Evolutionary conservation across 2,329 filamentous ascomycete genomes (phyloP), one percentile per base, ranked within the genome.

Genomic region (Cytospora paraplurivora): DNA sequence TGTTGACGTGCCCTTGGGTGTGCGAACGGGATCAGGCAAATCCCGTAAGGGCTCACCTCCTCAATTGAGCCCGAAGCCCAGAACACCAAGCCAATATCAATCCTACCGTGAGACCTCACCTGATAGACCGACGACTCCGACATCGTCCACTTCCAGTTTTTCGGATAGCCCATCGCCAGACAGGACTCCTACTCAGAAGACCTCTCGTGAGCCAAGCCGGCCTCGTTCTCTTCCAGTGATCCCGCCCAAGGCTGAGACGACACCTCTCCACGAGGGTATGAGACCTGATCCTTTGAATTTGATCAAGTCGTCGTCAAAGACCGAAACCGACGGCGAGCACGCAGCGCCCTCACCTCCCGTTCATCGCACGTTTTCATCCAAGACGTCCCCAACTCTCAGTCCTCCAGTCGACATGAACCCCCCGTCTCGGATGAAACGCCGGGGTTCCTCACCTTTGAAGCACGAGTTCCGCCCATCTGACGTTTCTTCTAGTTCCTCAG

Each of bases 401-500:
- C 81, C 73, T 68, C 87, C 74, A 72, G 79, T 72, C 71, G 88
- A 78, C 69, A 75, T 69, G 69, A 50, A 61, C 4, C 76, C 62
- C 71, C 78, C 73, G 70, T 75, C 74, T 67, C 81, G 74, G 74
- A 68, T 85, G 27, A 85, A 89, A 72, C 86, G 93, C 52, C 87
- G 93, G 19, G 90, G 88, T 1, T 98, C 95, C 0, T 99, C 95
- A 1, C 95, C 95, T 0, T 81, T 99, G 56, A 99, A 99, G 78
- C 94, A 98, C 73, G 94, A 99, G 77, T 99, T 97, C 71, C 89
- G 93, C 67, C 94, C 94, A 15, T 98, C 95, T 1, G 85, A 88
- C 57, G 76, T 81, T 55, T 87, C 84, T 0, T 88, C 85, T 0
- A 78, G 86, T 7, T 86, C 85, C 53, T 88, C 87, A 0, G 84